Conservation (phyloP, 257 asterid genomes). For the Penstemon barbatus region DNA sequence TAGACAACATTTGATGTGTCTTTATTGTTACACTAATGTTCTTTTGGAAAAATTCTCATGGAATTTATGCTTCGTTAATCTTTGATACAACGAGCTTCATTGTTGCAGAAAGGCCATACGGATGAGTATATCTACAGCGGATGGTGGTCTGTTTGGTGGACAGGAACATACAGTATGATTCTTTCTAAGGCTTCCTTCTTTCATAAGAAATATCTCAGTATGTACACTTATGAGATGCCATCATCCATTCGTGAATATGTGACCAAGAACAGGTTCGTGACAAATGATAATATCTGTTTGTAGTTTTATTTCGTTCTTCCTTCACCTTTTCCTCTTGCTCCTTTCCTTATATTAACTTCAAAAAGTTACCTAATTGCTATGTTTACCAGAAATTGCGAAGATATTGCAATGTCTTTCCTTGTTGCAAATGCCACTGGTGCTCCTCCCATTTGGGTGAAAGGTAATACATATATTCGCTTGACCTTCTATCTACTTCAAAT, state of each 20-base stretch:
- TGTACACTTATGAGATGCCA: slow-evolving; percentile 78
- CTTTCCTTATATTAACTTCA: not conserved
- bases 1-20: slow-evolving; percentile 4
- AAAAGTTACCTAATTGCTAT: not conserved
- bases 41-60: not conserved
- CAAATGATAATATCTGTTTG: not conserved
- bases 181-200: slow-evolving; percentile 83
- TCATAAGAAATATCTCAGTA: slow-evolving; percentile 66
- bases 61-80: not conserved
- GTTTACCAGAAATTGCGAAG: slow-evolving; percentile 76
- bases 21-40: not conserved
- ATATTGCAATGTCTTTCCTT: slow-evolving; percentile 91
- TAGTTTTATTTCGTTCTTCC: not conserved
- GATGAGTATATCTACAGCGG: slow-evolving; percentile 55
- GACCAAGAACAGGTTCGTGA: slow-evolving; percentile 56
- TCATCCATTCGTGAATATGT: slow-evolving; percentile 71
- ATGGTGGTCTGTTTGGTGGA: slow-evolving; percentile 96
- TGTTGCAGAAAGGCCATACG: slow-evolving; percentile 49
- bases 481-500: too few species aligned
- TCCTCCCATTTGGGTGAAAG: slow-evolving; percentile 91
- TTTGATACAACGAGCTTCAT: not conserved
- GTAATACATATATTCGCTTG: slow-evolving; percentile 31
- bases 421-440: slow-evolving; percentile 84
- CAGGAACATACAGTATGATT: slow-evolving; percentile 73
- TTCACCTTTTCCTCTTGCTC: not conserved